Evolutionary conservation across 2,329 filamentous ascomycete genomes (phyloP).

Genomic region (Botrytis deweyae): DNA sequence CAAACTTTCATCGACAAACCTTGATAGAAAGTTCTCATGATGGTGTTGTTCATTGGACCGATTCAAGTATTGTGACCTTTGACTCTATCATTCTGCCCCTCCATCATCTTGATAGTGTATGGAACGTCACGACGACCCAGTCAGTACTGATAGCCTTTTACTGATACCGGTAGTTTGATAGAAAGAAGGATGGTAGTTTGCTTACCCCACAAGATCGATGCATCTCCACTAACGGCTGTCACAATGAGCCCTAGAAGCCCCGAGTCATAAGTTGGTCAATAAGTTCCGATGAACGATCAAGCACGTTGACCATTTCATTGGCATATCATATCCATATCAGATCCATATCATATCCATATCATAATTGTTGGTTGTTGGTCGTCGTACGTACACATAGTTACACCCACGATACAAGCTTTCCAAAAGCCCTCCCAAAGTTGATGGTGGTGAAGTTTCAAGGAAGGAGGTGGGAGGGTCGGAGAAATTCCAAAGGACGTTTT

Average conservation of each 20-base stretch:
- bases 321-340: neutral
- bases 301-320: neutral
- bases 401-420: neutral
- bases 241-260: neutral
- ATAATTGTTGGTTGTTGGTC: neutral
- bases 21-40: neutral
- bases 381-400: neutral
- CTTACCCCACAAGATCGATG: constrained; percentile 8
- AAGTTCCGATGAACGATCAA: neutral
- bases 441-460: neutral
- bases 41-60: constrained; percentile 17
- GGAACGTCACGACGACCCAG: constrained; percentile 19
- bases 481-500: neutral
- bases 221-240: neutral
- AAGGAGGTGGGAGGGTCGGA: neutral
- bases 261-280: neutral
- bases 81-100: constrained; percentile 7
- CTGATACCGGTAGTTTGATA: neutral
- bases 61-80: neutral
- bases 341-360: neutral
- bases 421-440: neutral
- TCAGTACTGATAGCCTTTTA: constrained; percentile 1
- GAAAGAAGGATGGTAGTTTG: neutral
- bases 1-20: constrained; percentile 2
- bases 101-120: constrained; percentile 17